A percentile compares a stretch with the other conserved stretches of the same genome.
phyloP scores from a whole-genome alignment of 805 yeast species.

The Pichia manshurica region DNA sequence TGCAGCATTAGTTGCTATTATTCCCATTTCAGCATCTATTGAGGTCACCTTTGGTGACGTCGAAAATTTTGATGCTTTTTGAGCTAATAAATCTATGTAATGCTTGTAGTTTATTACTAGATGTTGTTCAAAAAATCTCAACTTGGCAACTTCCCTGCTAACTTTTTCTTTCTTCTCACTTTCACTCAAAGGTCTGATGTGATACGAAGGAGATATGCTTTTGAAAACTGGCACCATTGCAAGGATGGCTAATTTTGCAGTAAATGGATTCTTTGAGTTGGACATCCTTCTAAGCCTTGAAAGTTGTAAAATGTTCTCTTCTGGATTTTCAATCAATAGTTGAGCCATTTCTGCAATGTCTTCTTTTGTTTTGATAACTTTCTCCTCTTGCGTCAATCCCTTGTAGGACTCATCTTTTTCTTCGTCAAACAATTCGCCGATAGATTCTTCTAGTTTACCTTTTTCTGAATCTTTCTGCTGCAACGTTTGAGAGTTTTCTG shows the following conservation, averaged over 20 bases:
- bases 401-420: conserved; percentile 37
- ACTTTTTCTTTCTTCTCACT: conserved; percentile 77
- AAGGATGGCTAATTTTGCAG: conserved; percentile 64
- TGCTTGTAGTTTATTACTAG: conserved; percentile 63
- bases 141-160: conserved; percentile 69
- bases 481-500: too few relatives aligned
- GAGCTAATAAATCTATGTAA: conserved; percentile 54
- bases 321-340: conserved; percentile 78
- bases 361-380: conserved; percentile 61
- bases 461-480: conserved; percentile 22
- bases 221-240: conserved; percentile 83
- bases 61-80: conserved; percentile 31
- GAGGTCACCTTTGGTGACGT: conserved; percentile 25
- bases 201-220: conserved; percentile 80
- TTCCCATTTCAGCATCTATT: conserved; percentile 42
- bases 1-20: conserved; percentile 65
- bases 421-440: conserved; percentile 43
- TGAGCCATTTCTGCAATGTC: conserved; percentile 80
- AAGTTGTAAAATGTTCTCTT: conserved; percentile 64
- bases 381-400: conserved; percentile 45
- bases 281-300: conserved; percentile 68
- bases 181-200: conserved; percentile 77
- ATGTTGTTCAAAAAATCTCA: conserved; percentile 76
- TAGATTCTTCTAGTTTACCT: conserved; percentile 44
- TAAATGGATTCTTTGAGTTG: conserved; percentile 56